Conservation (phyloP, 768 basidiomycete genomes). For the Lactarius hatsudake region DNA sequence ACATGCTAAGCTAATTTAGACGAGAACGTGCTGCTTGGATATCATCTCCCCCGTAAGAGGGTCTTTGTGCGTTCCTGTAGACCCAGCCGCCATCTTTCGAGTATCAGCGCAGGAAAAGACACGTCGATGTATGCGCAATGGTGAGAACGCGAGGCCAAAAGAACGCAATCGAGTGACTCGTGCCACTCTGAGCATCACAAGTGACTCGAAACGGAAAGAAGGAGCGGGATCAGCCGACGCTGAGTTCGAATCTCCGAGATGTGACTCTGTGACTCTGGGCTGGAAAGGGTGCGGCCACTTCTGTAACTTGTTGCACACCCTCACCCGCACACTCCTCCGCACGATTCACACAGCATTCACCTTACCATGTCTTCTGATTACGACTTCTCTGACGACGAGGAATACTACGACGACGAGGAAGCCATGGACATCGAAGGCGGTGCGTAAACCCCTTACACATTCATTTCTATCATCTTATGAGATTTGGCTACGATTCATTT, state of each 20-base stretch:
- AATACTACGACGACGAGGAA: constrained; percentile 72
- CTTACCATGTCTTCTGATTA: constrained; percentile 59
- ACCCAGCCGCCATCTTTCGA: constrained; percentile 40
- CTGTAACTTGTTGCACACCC: constrained; percentile 9
- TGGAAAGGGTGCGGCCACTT: constrained; percentile 1
- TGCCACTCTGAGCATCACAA: constrained; percentile 33
- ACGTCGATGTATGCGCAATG: not conserved
- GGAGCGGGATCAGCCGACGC: constrained; percentile 12
- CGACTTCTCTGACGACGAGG: constrained; percentile 67
- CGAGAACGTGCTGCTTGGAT: constrained; percentile 78
- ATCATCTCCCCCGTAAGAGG: constrained; percentile 94
- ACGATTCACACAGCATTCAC: constrained; percentile 11
- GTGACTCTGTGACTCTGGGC: constrained; percentile 12
- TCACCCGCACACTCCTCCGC: constrained; percentile 7
- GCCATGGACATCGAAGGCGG: constrained; percentile 58
- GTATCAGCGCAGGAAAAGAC: not conserved
- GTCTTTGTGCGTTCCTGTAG: constrained; percentile 54
- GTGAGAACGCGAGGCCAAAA: constrained; percentile 4
- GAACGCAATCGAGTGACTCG: constrained; percentile 18
- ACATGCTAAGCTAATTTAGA: constrained; percentile 26
- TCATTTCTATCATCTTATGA: constrained; percentile 28
- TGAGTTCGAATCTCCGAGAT: constrained; percentile 9
- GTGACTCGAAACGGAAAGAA: constrained; percentile 3
- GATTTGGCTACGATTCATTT: constrained; percentile 28
- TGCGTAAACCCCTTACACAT: constrained; percentile 32